phyloP scores from a whole-genome alignment of 73 alveolate genomes.

The Tetrahymena thermophila region DNA sequence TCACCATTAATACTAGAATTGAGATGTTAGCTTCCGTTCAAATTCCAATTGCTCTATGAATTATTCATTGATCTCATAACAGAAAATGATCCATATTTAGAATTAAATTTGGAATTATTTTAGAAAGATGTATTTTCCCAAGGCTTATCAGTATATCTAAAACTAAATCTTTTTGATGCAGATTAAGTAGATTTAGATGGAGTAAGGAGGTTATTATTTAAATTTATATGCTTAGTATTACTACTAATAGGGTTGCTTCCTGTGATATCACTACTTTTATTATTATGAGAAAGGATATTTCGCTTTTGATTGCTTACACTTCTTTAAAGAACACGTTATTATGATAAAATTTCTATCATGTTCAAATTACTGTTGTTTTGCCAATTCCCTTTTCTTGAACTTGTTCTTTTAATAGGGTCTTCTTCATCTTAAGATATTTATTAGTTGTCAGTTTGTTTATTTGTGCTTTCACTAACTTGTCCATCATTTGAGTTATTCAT shows the following conservation, averaged over 20 bases:
- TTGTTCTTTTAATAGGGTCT: not conserved
- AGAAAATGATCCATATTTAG: not conserved
- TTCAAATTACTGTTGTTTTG: not conserved
- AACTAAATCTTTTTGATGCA: not conserved
- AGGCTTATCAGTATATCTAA: not conserved
- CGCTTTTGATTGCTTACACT: not conserved
- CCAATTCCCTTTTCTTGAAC: not conserved
- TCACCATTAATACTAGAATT: not conserved
- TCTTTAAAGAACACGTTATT: not conserved
- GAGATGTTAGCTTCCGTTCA: not conserved
- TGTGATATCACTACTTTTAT: not conserved
- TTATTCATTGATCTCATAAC: not conserved
- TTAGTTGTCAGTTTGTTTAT: not conserved
- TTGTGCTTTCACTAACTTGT: not conserved
- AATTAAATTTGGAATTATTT: not conserved
- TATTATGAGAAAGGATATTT: not conserved
- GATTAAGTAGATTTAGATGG: not conserved
- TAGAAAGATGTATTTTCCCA: not conserved
- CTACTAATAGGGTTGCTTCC: not conserved
- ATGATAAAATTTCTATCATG: not conserved
- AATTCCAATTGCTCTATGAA: not conserved
- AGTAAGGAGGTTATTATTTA: not conserved
- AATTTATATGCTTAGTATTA: not conserved
- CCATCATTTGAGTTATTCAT: not conserved
- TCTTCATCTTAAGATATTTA: not conserved